Base-by-base conservation (phyloP, 305 asterid genomes). In the Lippia alba region DNA sequence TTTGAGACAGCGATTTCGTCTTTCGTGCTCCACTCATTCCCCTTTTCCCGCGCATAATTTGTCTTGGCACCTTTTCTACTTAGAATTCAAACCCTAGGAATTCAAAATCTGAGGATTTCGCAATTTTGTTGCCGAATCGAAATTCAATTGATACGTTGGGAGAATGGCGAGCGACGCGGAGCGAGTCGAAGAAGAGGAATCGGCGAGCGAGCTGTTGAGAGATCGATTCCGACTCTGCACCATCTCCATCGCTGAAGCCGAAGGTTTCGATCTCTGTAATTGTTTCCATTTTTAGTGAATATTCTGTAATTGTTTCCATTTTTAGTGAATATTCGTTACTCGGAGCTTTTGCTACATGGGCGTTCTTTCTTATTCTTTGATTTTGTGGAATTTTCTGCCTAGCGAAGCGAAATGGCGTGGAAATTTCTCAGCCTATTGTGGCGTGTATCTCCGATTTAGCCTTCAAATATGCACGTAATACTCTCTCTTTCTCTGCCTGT, bases 201-300 rank as follows among this genome's bases (percentile, higher is more conserved):
- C 86, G 41, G 91, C 69, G 18, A 81, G 75, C 51, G 94, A 94
- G 74, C 81, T 73, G 69, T 74, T 94, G 76, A 82, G 96, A 53
- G 96, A 91, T 76, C 89, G 94, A 76, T 91, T 94, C 66, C 93
- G 98, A 6, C 91, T 91, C 67, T 83, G 83, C 77, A 83, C 97
- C 39, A 86, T 91, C 79, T 69, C 91, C 73, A 82, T 91, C 66
- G 96, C 97, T 53, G 92, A 91, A 71, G 85, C 90, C 61, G 92
- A 94, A 91, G 98, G 97, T 90, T 30, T 56, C 49, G 9, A 32
- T 66, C 61, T 55, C 19, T 67, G 8, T 41, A 4, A 51, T 50
- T 24, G 34, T 39, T 53, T 66, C 55, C 4, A 0, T 36, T 45
- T 50, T 44, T 15, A 12, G 32, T 66, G 24, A 39, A 5, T 61